Base-by-base conservation (phyloP, 805 yeast genomes). In the Starmerella floris region DNA sequence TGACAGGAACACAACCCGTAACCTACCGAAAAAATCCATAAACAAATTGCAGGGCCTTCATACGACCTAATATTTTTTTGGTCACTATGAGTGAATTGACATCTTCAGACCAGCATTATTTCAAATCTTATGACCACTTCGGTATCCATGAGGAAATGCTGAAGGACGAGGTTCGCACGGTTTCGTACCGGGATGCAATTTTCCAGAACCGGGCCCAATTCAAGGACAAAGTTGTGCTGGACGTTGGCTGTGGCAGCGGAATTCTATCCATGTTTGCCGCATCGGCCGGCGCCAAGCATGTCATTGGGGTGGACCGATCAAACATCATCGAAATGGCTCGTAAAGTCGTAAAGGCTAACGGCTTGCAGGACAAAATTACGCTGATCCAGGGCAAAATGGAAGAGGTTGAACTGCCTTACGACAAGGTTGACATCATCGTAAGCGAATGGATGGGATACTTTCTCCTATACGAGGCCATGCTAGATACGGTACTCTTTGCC, bases 371-470 rank as follows among this genome's bases (percentile, higher is more conserved):
- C 63, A 81, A 81, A 57, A 84, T 91, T 60, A 87, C 96, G 28
- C 66, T 88, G 45, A 63, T 88, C 40, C 79, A 81, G 62, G 98
- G 98, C 37, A 91, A 91, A 59, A 70, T 91, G 63, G 99, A 91
- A 66, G 98, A 91, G 57, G 83, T 93, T 43, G 54, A 51, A 40
- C 68, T 91, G 53, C 97, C 97, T 31, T 87, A 72, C 51, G 76
- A 77, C 43, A 69, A 81, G 59, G 99, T 91, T 42, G 99, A 91
- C 61, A 88, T 91, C 54, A 91, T 91, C 52, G 78, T 91, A 47
- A 78, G 91, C 50, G 99, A 91, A 64, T 91, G 99, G 99, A 91
- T 91, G 99, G 99, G 99, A 16, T 91, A 91, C 63, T 91, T 91
- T 58, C 64, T 93, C 53, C 70, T 93, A 43, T 91, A 88, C 61